Evolutionary conservation across 345 rosid genomes (phyloP).

Genomic region (Eutrema heterophyllum): DNA sequence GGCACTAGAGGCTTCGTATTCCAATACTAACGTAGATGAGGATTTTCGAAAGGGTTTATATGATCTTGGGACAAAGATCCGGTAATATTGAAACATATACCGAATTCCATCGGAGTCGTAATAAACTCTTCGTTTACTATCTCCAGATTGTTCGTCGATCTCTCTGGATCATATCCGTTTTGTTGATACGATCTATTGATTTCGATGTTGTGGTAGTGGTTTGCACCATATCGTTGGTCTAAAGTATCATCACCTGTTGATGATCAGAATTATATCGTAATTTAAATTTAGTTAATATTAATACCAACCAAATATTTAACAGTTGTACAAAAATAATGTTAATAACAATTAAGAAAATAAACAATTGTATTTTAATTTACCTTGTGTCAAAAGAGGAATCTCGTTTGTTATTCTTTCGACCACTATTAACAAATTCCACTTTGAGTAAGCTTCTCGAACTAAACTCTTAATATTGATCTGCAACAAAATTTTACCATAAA

Average conservation of each 20-base stretch:
- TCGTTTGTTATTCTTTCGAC: slow-evolving; percentile 40
- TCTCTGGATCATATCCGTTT: slow-evolving; percentile 18
- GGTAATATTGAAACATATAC: slow-evolving; percentile 25
- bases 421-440: slow-evolving; percentile 52
- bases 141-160: slow-evolving; percentile 16
- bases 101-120: slow-evolving; percentile 11
- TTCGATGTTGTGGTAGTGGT: slow-evolving; percentile 27
- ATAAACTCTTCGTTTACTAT: slow-evolving; percentile 18
- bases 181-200: slow-evolving; percentile 31
- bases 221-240: slow-evolving; percentile 35
- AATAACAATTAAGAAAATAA: not conserved
- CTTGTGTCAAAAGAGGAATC: slow-evolving; percentile 49
- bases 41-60: slow-evolving; percentile 18
- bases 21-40: not conserved
- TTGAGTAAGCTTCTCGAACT: slow-evolving; percentile 53
- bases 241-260: slow-evolving; percentile 41
- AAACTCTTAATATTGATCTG: slow-evolving; percentile 45
- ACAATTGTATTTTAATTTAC: slow-evolving; percentile 24
- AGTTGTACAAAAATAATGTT: not conserved
- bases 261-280: not conserved
- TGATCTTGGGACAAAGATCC: slow-evolving; percentile 46
- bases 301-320: not conserved
- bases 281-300: not conserved
- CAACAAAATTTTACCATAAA: not conserved
- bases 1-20: not conserved